These are phyloP conservation scores for Garcia nutans DNA, from an alignment of 345 rosid species.

Conservation along the genomic window DNA sequence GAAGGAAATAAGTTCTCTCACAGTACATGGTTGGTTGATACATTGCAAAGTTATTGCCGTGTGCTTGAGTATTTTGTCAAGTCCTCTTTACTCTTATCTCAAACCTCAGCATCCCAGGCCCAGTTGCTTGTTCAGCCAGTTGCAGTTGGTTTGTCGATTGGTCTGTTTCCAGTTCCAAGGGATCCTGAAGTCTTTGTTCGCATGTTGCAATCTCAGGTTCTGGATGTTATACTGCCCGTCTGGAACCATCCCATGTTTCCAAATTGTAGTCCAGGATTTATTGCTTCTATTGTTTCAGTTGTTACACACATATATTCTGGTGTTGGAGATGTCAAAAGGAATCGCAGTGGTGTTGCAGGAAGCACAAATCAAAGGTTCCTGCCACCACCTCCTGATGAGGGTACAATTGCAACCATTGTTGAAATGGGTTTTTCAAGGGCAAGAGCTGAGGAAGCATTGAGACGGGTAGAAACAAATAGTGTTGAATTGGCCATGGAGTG, in stretches of 20 bases:
- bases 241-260: conserved; percentile 89
- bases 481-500: conserved; percentile 99
- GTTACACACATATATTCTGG: conserved; percentile 82
- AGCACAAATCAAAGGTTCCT: conserved; percentile 66
- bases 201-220: conserved; percentile 86
- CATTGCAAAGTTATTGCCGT: conserved; percentile 77
- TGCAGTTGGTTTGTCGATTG: conserved; percentile 83
- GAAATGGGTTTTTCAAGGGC: conserved; percentile 98
- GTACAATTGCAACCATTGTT: conserved; percentile 77
- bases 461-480: conserved; percentile 92
- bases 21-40: conserved; percentile 73
- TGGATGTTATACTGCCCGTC: conserved; percentile 79
- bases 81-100: conserved; percentile 62
- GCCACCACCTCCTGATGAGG: conserved; percentile 92
- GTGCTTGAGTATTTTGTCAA: conserved; percentile 85
- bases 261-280: conserved; percentile 67
- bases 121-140: conserved; percentile 91
- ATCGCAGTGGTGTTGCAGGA: conserved; percentile 58
- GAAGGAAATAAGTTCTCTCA: conserved; percentile 67
- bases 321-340: conserved; percentile 80
- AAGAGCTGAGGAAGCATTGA: conserved; percentile 91
- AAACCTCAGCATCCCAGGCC: conserved; percentile 71
- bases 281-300: conserved; percentile 70
- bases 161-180: conserved; percentile 86
- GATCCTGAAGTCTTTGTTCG: conserved; percentile 86